Evolutionary conservation across 345 rosid species (phyloP).

Genomic region (Stellera chamaejasme): DNA sequence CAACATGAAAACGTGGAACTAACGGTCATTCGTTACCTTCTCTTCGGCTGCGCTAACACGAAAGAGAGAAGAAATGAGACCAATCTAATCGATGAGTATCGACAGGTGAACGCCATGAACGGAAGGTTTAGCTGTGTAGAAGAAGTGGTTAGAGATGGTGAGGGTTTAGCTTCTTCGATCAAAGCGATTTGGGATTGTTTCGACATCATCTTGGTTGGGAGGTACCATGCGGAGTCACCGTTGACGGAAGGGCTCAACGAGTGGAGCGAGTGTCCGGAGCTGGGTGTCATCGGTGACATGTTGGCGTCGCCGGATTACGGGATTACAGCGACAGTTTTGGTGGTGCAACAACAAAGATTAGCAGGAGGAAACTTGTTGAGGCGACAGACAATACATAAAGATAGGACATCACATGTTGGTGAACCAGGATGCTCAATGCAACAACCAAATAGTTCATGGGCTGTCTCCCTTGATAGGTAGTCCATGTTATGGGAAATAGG

Average conservation of each 20-base stretch:
- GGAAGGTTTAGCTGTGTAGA: slow-evolving; percentile 24
- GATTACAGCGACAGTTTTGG: slow-evolving; percentile 24
- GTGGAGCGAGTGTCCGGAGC: slow-evolving; percentile 47
- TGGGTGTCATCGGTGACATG: slow-evolving; percentile 37
- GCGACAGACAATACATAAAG: neutral
- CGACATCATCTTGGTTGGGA: slow-evolving; percentile 35
- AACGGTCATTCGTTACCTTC: slow-evolving; percentile 28
- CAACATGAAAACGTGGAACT: slow-evolving; percentile 18
- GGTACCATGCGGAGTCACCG: slow-evolving; percentile 16
- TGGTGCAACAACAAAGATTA: slow-evolving; percentile 23
- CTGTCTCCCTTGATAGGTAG: too few relatives aligned
- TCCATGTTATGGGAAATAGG: too few relatives aligned
- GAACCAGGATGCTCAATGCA: too few relatives aligned
- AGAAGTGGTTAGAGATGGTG: slow-evolving; percentile 26
- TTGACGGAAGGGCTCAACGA: slow-evolving; percentile 27
- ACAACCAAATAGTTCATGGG: too few relatives aligned
- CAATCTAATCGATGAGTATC: slow-evolving; percentile 17
- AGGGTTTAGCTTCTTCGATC: slow-evolving; percentile 11
- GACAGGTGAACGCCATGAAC: slow-evolving; percentile 19
- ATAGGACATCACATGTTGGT: too few relatives aligned
- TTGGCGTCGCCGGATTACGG: slow-evolving; percentile 31
- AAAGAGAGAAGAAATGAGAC: slow-evolving; percentile 25
- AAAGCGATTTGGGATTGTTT: slow-evolving; percentile 4
- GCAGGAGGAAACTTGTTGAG: slow-evolving; percentile 8
- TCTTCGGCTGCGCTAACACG: slow-evolving; percentile 25